A percentile compares a stretch with the other conserved stretches of the same genome.
Conservation (phyloP, 257 asterid genomes). For the Solanum rostratum region DNA sequence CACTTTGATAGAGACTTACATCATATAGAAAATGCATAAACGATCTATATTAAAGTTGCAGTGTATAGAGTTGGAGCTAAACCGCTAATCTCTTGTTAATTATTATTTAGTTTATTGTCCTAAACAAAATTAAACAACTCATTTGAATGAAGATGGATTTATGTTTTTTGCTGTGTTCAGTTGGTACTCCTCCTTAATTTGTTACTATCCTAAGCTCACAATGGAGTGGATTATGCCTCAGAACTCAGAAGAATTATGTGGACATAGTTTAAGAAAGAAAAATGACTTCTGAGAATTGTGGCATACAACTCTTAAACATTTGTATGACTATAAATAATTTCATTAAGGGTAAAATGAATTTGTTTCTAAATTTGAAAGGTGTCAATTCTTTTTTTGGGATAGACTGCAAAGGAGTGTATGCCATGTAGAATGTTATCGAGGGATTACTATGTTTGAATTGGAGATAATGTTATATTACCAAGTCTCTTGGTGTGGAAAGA, state of each 20-base stretch:
- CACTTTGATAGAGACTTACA: not conserved
- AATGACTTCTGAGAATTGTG: not conserved
- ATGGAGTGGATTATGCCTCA: not conserved
- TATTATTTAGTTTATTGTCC: not conserved
- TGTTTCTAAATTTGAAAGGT: not conserved
- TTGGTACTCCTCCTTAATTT: not conserved
- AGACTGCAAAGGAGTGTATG: not conserved
- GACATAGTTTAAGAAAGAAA: not conserved
- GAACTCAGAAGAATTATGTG: not conserved
- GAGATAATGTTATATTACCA: not conserved
- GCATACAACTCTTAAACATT: not conserved
- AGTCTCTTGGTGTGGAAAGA: not conserved
- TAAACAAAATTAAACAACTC: not conserved
- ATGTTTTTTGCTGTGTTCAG: not conserved
- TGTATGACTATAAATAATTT: not conserved
- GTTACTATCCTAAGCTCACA: not conserved
- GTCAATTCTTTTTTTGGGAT: not conserved
- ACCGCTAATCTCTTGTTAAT: not conserved
- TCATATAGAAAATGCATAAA: not conserved
- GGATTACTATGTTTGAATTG: not conserved
- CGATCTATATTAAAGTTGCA: not conserved
- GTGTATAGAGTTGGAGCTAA: not conserved
- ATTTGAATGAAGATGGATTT: not conserved
- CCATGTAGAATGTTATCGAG: not conserved
- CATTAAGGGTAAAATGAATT: not conserved